Evolutionary conservation across 75 land plant species (phyloP).

Genomic region (Adiantum capillusveneris): DNA sequence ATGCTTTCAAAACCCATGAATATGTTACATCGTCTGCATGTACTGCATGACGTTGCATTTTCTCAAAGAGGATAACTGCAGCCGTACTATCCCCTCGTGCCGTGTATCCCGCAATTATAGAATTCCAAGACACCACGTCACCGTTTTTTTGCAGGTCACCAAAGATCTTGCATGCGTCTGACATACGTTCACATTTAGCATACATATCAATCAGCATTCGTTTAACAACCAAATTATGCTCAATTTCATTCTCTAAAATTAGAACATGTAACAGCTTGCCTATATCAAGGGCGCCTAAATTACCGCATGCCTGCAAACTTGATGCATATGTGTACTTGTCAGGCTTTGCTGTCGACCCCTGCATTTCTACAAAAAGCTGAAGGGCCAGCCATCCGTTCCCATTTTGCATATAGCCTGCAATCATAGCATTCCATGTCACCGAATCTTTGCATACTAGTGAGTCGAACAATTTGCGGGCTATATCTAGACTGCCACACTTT

Average conservation of each 20-base stretch:
- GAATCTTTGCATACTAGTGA: conserved; percentile 22
- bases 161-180: conserved; percentile 20
- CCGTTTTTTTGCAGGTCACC: conserved; percentile 9
- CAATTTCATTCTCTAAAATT: conserved; percentile 19
- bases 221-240: conserved; percentile 27
- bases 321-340: conserved; percentile 27
- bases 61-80: conserved; percentile 31
- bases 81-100: conserved; percentile 35
- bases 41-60: conserved; percentile 31
- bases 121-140: conserved; percentile 36
- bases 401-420: conserved; percentile 27
- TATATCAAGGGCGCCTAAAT: conserved; percentile 14
- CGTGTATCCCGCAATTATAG: conserved; percentile 33
- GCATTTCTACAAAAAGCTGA: conserved; percentile 27
- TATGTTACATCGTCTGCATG: conserved; percentile 17
- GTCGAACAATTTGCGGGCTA: conserved; percentile 17
- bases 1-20: conserved; percentile 13
- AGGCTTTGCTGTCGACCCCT: conserved; percentile 19
- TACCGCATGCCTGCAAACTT: conserved; percentile 41
- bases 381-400: conserved; percentile 17
- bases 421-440: conserved; percentile 38
- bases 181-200: conserved; percentile 36
- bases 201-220: conserved; percentile 46
- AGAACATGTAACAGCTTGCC: conserved; percentile 33
- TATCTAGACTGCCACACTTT: conserved; percentile 27